Conservation (phyloP, 495 filamentous ascomycete species). For the Penicillium odoratum region DNA sequence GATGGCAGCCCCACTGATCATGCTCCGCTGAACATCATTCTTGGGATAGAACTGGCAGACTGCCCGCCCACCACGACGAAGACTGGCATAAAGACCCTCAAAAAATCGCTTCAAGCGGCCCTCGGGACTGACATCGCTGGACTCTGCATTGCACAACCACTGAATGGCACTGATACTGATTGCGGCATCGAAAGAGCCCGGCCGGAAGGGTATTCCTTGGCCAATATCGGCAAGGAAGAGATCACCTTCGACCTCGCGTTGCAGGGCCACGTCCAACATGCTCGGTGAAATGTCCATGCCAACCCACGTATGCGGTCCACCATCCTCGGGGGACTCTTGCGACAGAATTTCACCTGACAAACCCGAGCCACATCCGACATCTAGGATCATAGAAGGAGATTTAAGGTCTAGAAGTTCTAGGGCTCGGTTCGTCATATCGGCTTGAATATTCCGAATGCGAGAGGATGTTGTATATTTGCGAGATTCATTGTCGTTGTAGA, state of each 20-base stretch:
- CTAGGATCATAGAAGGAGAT: slow-evolving; percentile 84
- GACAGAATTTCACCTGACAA: slow-evolving; percentile 93
- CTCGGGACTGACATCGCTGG: slow-evolving; percentile 72
- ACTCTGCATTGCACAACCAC: slow-evolving; percentile 97
- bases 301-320: slow-evolving; percentile 88
- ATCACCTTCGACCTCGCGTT: slow-evolving; percentile 90
- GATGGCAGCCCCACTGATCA: slow-evolving; percentile 87
- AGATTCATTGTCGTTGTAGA: slow-evolving; percentile 93
- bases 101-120: slow-evolving; percentile 84
- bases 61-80: slow-evolving; percentile 82
- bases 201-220: slow-evolving; percentile 90
- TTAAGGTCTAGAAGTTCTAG: slow-evolving; percentile 83
- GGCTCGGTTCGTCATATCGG: slow-evolving; percentile 88
- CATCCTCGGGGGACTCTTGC: slow-evolving; percentile 59
- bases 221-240: slow-evolving; percentile 90
- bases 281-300: slow-evolving; percentile 93
- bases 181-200: slow-evolving; percentile 91
- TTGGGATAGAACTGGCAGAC: slow-evolving; percentile 98
- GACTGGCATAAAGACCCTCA: slow-evolving; percentile 80
- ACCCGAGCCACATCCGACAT: slow-evolving; percentile 92
- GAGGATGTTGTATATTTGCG: slow-evolving; percentile 97
- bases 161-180: slow-evolving; percentile 94
- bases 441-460: slow-evolving; percentile 92
- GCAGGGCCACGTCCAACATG: slow-evolving; percentile 90
- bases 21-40: slow-evolving; percentile 84